Base-by-base conservation (phyloP, 257 asterid species). In the Gentiana macrophylla region DNA sequence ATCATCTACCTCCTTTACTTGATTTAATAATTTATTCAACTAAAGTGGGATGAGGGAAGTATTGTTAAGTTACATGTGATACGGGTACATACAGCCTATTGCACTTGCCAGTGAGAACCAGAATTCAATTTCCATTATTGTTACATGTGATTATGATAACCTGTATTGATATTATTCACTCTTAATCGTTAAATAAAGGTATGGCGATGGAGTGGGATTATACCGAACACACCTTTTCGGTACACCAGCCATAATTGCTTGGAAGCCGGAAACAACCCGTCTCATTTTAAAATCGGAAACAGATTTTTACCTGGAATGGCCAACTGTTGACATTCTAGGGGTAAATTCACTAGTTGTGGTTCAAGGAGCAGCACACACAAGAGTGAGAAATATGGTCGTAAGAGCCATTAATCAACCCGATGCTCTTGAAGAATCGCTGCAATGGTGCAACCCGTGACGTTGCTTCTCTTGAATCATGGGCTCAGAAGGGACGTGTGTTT, bases 151-250 rank as follows among this genome's bases (percentile, higher is more conserved):
- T 50, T n/a, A 50, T n/a, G 32, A 2, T 50, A 50, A 8, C 13
- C 32, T 6, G 4, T 50, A 9, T 50, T 50, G 34, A 8, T 0
- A 12, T 50, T 2, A 9, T n/a, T 33, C 0, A 32, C n/a, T 33
- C 55, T 24, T 24, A 24, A 24, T 0, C 24, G 24, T 24, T 24
- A 24, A 24, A 24, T 24, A 24, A 83, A 82, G 90, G 67, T 79
- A 74, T 53, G 86, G 90, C 32, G 86, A 76, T 58, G 77, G 78
- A 51, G 55, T 50, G 59, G 86, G 86, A 56, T 48, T 82, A 24
- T 82, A 74, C 51, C 76, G 70, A 62, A 76, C 84, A 1, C 69
- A 79, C 60, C 72, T 79, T n/a, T 76, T 81, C 24, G 80, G 89
- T 4, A 56, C 77, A 52, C 89, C 89, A 35, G 52, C 74, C 4